Conservation (phyloP, 2,329 filamentous ascomycete genomes). For the Clarireedia homoeocarpa region DNA sequence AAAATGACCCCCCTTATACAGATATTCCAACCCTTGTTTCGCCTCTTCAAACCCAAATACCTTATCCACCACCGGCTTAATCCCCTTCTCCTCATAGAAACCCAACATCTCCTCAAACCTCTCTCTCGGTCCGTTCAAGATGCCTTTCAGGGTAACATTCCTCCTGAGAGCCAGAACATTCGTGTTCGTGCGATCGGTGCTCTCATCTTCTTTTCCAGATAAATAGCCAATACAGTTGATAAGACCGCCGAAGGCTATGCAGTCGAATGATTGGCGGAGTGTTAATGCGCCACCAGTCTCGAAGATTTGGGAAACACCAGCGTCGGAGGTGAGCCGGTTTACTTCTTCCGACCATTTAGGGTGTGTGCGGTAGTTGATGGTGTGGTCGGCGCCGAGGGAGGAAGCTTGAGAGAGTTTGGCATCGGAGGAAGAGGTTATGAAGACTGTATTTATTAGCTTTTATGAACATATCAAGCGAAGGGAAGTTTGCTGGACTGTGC, state of each 20-base stretch:
- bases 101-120: conserved; percentile 46
- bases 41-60: conserved; percentile 41
- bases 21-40: conserved; percentile 39
- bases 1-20: conserved; percentile 41
- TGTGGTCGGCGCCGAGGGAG: conserved; percentile 42
- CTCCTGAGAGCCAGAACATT: conserved; percentile 45
- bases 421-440: conserved; percentile 48
- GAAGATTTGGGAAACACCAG: conserved; percentile 47
- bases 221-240: conserved; percentile 46
- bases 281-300: conserved; percentile 47
- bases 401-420: conserved; percentile 39
- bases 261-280: conserved; percentile 43
- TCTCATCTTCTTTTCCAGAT: conserved; percentile 45
- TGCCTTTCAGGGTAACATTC: conserved; percentile 43
- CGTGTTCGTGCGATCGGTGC: conserved; percentile 47
- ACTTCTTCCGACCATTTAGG: conserved; percentile 45
- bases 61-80: conserved; percentile 41
- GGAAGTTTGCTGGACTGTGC: no score
- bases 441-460: conserved; percentile 31
- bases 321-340: conserved; percentile 35
- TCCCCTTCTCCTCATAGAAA: conserved; percentile 38
- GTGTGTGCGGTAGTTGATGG: conserved; percentile 46
- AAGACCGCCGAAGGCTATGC: conserved; percentile 45
- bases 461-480: not conserved
- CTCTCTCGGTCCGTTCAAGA: conserved; percentile 53